Conservation (phyloP, 257 asterid genomes). For the Craterostigma plantagineum region DNA sequence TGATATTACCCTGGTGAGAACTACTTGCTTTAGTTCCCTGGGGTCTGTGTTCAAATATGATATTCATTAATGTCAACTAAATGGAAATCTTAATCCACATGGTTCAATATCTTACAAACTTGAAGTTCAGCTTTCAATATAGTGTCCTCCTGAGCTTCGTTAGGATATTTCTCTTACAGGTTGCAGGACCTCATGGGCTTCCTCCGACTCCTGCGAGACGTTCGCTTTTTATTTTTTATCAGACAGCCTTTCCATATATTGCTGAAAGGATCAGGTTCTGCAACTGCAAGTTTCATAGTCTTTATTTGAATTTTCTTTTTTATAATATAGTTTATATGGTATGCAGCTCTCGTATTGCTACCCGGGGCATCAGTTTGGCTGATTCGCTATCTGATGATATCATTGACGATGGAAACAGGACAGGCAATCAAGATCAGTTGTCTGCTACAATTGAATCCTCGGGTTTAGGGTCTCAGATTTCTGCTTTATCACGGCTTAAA, state of each 20-base stretch:
- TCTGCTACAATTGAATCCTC: slow-evolving; percentile 24
- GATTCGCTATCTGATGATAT: slow-evolving; percentile 43
- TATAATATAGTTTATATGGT: slow-evolving; percentile 9
- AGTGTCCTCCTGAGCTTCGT: background rate
- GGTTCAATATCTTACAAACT: too few relatives aligned
- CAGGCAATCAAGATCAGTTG: slow-evolving; percentile 22
- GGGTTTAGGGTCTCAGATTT: slow-evolving; percentile 15
- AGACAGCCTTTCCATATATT: slow-evolving; percentile 82
- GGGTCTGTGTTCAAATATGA: slow-evolving; percentile 3
- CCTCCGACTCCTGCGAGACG: slow-evolving; percentile 96
- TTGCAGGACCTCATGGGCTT: slow-evolving; percentile 74
- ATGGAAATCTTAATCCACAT: too few relatives aligned
- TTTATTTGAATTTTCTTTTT: too few relatives aligned
- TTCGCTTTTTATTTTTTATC: slow-evolving; percentile 78
- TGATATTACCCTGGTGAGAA: slow-evolving; percentile 72
- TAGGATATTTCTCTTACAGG: slow-evolving; percentile 24
- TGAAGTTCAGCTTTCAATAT: too few relatives aligned
- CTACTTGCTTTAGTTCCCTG: slow-evolving; percentile 3
- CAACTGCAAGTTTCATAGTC: background rate
- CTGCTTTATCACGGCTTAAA: slow-evolving; percentile 55
- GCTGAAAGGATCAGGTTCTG: slow-evolving; percentile 84
- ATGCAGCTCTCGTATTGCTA: slow-evolving; percentile 78
- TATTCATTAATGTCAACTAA: background rate
- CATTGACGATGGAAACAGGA: slow-evolving; percentile 14
- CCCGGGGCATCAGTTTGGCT: slow-evolving; percentile 51